Conservation (phyloP, 331 rosid genomes). For the Pyracantha coccinea region DNA sequence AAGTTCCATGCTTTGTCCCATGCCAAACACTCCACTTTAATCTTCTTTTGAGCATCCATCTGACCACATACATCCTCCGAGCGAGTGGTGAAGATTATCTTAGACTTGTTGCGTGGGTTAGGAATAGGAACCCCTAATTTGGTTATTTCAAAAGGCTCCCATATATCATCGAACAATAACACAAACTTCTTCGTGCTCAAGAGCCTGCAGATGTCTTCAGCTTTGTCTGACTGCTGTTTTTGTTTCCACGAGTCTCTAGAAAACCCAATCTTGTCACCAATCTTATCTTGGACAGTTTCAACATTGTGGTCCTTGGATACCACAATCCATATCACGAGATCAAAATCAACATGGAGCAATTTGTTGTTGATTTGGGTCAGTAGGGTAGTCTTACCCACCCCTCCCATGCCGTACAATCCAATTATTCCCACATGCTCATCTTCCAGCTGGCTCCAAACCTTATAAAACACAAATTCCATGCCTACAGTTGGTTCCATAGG, state of each 20-base stretch:
- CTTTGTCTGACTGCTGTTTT: background rate
- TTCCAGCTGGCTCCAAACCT: background rate
- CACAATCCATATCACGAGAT: slow-evolving; percentile 6
- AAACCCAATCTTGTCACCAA: background rate
- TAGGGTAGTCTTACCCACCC: slow-evolving; percentile 1
- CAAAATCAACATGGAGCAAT: background rate
- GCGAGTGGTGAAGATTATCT: slow-evolving; percentile 15
- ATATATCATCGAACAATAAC: slow-evolving; percentile 17
- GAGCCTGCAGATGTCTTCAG: background rate
- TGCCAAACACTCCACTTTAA: background rate
- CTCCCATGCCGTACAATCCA: background rate
- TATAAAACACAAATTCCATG: background rate
- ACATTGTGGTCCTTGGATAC: background rate
- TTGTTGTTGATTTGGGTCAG: slow-evolving; percentile 5
- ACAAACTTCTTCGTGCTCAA: slow-evolving; percentile 5
- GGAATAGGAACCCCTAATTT: slow-evolving; percentile 12
- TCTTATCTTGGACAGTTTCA: background rate
- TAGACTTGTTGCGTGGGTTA: background rate
- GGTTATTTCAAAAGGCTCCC: slow-evolving; percentile 9
- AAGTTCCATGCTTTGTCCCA: background rate
- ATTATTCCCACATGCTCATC: background rate
- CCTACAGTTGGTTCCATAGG: background rate
- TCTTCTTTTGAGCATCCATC: background rate
- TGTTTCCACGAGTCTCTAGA: background rate
- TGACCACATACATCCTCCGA: background rate